Percentiles rank a stretch among this genome's conserved stretches.
Conservation (phyloP, 192 early-diverging fungal genomes). For the Kappamyces sp. region DNA sequence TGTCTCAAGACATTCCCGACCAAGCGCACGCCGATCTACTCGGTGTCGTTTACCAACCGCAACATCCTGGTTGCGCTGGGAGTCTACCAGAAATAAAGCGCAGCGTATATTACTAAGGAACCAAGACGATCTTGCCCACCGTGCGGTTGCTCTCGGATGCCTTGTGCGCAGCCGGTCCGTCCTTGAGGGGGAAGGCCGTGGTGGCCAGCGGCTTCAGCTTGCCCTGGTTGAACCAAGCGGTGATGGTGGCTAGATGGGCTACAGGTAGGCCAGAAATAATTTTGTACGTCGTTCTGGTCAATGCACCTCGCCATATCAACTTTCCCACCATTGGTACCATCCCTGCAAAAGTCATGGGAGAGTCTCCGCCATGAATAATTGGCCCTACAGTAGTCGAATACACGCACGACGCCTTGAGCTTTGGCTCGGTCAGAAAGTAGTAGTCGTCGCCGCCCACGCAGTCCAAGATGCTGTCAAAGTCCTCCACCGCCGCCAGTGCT, state of each 20-base stretch:
- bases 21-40: constrained; percentile 86
- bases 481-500: too few relatives aligned
- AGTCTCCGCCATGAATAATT: neutral
- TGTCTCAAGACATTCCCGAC: constrained; percentile 75
- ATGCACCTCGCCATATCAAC: neutral
- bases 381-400: constrained; percentile 21
- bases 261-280: constrained; percentile 15
- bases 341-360: neutral
- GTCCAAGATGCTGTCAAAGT: constrained; percentile 22
- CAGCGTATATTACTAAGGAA: constrained; percentile 12
- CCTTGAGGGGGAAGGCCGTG: constrained; percentile 9
- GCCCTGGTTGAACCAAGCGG: constrained; percentile 17
- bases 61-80: constrained; percentile 85
- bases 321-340: constrained; percentile 10
- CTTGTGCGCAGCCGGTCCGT: constrained; percentile 19
- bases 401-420: constrained; percentile 18
- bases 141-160: constrained; percentile 15
- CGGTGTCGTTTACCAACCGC: constrained; percentile 72
- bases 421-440: constrained; percentile 12
- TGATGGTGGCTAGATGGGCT: constrained; percentile 10
- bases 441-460: constrained; percentile 24
- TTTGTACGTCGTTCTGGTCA: constrained; percentile 10
- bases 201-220: constrained; percentile 3
- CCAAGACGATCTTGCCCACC: constrained; percentile 25
- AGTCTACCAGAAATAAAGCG: constrained; percentile 46